Evolutionary conservation across 129 eudicot genomes (phyloP).

Genomic region (Tanacetum coccineum): DNA sequence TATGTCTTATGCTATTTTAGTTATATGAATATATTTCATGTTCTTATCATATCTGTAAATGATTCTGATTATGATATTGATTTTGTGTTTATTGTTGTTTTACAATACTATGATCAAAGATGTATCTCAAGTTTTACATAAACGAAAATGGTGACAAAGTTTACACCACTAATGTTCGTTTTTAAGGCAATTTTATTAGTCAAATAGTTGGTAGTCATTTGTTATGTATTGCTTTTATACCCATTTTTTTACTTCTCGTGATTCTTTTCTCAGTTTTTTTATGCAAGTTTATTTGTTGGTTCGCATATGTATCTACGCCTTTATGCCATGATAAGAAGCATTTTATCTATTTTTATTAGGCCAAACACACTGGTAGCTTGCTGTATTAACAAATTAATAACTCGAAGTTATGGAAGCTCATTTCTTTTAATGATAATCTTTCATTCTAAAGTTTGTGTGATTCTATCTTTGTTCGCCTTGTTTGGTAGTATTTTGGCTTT

Average conservation of each 20-base stretch:
- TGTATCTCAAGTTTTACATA: slow-evolving; percentile 71
- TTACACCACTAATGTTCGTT: slow-evolving; percentile 52
- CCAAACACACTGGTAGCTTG: not conserved
- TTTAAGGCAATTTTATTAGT: not conserved
- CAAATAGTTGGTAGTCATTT: not conserved
- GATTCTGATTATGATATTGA: not conserved
- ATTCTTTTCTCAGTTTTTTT: too few species aligned
- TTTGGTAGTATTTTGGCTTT: too few species aligned
- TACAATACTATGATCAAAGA: slow-evolving; percentile 27
- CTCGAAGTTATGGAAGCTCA: not conserved
- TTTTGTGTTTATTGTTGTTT: not conserved
- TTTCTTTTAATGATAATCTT: slow-evolving; percentile 2
- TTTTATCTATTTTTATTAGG: not conserved
- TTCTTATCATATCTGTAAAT: not conserved
- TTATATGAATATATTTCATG: too few species aligned
- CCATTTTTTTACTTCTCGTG: too few species aligned
- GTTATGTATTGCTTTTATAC: too few species aligned
- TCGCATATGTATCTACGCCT: not conserved
- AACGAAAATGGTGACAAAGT: slow-evolving; percentile 72
- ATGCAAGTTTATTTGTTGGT: too few species aligned
- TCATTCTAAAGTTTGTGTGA: not conserved
- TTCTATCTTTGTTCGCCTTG: not conserved
- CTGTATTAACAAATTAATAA: not conserved
- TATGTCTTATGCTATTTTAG: too few species aligned
- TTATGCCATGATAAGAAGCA: not conserved